phyloP scores from a whole-genome alignment of 1,139 yeast genomes.

The Protomyces arabidopsidicola region DNA sequence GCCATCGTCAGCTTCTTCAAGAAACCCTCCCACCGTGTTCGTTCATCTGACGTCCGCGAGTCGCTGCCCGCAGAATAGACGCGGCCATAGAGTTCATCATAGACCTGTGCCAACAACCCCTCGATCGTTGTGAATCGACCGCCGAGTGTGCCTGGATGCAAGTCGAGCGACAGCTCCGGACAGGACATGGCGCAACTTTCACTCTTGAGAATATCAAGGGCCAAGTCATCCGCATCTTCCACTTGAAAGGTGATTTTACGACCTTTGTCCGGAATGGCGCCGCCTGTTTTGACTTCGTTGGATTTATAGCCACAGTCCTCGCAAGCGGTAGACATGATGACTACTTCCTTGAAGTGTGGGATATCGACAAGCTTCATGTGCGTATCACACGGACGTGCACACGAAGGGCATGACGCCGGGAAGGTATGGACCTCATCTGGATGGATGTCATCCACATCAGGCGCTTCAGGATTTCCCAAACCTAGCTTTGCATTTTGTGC shows the following conservation, averaged over 20 bases:
- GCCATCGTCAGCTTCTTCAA: conserved; percentile 73
- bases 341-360: conserved; percentile 96
- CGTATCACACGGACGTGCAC: conserved; percentile 72
- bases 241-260: conserved; percentile 66
- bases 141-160: conserved; percentile 95
- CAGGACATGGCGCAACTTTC: conserved; percentile 83
- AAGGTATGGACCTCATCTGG: conserved; percentile 90
- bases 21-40: conserved; percentile 73
- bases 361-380: conserved; percentile 96
- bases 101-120: conserved; percentile 82
- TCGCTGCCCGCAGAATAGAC: conserved; percentile 85
- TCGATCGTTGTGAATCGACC: conserved; percentile 89
- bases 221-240: conserved; percentile 88
- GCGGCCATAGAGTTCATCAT: conserved; percentile 79
- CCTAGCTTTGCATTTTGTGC: conserved; percentile 87
- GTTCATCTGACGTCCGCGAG: conserved; percentile 77
- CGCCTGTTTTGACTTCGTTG: conserved; percentile 98
- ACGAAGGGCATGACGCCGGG: conserved; percentile 86
- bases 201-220: conserved; percentile 80
- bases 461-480: conserved; percentile 69
- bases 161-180: conserved; percentile 85
- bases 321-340: conserved; percentile 92
- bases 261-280: conserved; percentile 86
- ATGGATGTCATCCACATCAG: conserved; percentile 44
- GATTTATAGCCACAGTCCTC: conserved; percentile 92